Conservation (phyloP, 345 rosid genomes). For the Hevea brasiliensis region DNA sequence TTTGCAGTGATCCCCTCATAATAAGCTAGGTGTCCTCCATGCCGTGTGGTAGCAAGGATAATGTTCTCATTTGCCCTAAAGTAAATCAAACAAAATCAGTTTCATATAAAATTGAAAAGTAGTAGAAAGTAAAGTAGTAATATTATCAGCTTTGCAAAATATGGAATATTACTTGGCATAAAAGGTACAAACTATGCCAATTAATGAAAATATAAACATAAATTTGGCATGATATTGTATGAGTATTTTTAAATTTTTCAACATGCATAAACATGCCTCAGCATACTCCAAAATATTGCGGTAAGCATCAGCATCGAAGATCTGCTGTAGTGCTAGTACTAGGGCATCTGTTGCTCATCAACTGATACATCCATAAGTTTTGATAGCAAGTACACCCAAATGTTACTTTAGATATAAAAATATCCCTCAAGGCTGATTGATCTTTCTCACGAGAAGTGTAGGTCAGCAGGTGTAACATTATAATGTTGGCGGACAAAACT, state of each 20-base stretch:
- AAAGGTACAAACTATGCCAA: neutral
- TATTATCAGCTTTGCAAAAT: neutral
- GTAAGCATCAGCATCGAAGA: neutral
- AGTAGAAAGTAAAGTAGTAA: too few relatives aligned
- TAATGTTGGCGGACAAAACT: too few relatives aligned
- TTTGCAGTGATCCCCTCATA: conserved; percentile 38
- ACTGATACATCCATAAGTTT: neutral
- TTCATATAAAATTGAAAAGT: neutral
- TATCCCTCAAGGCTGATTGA: neutral
- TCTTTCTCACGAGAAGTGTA: neutral
- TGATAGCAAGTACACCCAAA: neutral
- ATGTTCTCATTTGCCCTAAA: conserved; percentile 36
- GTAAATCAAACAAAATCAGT: neutral
- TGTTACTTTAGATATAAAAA: neutral
- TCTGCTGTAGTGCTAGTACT: too few relatives aligned
- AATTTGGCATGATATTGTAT: neutral
- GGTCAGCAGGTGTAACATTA: neutral
- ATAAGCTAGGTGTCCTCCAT: conserved; percentile 45
- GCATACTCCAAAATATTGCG: neutral
- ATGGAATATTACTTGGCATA: neutral
- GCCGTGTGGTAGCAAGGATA: conserved; percentile 37
- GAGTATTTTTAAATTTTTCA: neutral
- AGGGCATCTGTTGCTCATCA: too few relatives aligned
- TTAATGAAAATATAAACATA: neutral
- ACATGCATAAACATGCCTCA: neutral